phyloP scores from a whole-genome alignment of 129 eudicot species.

The Pulicaria dysenterica region DNA sequence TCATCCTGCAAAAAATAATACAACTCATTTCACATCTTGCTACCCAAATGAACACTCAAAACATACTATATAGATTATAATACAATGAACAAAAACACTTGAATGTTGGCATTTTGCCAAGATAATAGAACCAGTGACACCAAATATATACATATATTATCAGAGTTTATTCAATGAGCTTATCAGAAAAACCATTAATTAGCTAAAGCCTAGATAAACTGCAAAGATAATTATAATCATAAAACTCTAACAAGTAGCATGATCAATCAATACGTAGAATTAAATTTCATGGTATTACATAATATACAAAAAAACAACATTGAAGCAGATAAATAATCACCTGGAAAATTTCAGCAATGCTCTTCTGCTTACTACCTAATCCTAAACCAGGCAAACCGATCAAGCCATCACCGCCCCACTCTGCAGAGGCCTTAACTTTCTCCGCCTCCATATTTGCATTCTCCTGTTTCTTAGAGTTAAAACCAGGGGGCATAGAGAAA shows the following conservation, averaged over 20 bases:
- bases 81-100: slow-evolving; percentile 3
- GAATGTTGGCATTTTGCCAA: neutral
- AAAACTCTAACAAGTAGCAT: neutral
- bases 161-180: neutral
- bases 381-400: slow-evolving; percentile 96
- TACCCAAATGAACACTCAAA: neutral
- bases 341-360: slow-evolving; percentile 94
- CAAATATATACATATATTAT: neutral
- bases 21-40: neutral
- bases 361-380: slow-evolving; percentile 90
- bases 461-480: slow-evolving; percentile 79
- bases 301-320: neutral
- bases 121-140: neutral
- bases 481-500: slow-evolving; percentile 85
- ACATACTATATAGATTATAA: neutral
- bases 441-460: slow-evolving; percentile 62
- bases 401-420: slow-evolving; percentile 97
- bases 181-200: neutral
- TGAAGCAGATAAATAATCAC: slow-evolving; percentile 29
- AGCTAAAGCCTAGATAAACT: neutral
- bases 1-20: slow-evolving; percentile 60
- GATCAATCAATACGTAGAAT: slow-evolving; percentile 13
- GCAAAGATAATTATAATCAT: neutral
- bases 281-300: neutral
- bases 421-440: slow-evolving; percentile 57